Evolutionary conservation across 495 filamentous ascomycete genomes (phyloP).

Genomic region (Aspergillus steynii): DNA sequence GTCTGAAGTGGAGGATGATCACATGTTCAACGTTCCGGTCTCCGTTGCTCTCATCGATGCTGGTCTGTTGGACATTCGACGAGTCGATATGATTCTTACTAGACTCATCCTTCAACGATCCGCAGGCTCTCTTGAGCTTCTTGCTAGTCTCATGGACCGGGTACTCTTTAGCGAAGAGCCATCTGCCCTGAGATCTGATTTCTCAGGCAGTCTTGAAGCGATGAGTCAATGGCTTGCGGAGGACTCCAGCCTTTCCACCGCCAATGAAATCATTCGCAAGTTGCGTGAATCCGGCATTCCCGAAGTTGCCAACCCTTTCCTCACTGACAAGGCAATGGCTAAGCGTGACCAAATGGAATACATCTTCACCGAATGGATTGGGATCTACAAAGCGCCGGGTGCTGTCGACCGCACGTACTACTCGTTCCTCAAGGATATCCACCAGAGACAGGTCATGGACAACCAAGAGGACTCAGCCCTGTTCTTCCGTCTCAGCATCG

Average conservation of each 20-base stretch:
- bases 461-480: constrained; percentile 70
- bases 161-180: constrained; percentile 76
- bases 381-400: constrained; percentile 71
- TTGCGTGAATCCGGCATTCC: constrained; percentile 62
- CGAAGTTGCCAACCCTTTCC: constrained; percentile 47
- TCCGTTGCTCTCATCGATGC: constrained; percentile 74
- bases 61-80: constrained; percentile 72
- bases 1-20: constrained; percentile 67
- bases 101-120: constrained; percentile 70
- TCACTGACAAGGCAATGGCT: constrained; percentile 50
- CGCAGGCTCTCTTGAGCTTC: constrained; percentile 67
- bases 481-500: constrained; percentile 82
- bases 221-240: constrained; percentile 80
- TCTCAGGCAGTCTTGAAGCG: constrained; percentile 76
- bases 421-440: constrained; percentile 84
- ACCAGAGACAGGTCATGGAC: constrained; percentile 67
- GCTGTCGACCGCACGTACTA: constrained; percentile 67
- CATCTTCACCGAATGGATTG: constrained; percentile 91
- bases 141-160: constrained; percentile 72
- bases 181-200: constrained; percentile 78
- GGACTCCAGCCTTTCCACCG: constrained; percentile 63
- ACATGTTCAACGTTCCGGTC: constrained; percentile 75
- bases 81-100: constrained; percentile 74
- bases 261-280: constrained; percentile 70
- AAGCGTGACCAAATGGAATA: constrained; percentile 87